phyloP scores from a whole-genome alignment of 148 eudicot species.

The Camellia lanceoleosa region DNA sequence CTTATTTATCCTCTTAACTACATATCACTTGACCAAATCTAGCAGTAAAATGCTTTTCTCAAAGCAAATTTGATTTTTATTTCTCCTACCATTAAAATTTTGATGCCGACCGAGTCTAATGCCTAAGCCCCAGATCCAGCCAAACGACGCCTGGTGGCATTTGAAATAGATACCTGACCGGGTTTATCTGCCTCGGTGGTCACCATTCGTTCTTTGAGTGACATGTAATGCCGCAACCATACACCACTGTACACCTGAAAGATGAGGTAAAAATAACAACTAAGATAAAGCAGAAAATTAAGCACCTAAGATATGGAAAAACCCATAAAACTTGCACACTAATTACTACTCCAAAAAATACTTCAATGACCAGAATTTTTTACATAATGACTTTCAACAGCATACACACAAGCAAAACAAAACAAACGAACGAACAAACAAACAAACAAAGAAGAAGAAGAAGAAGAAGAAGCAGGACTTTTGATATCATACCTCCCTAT shows the following conservation, averaged over 20 bases:
- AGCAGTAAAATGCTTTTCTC: not conserved
- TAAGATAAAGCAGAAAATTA: not conserved
- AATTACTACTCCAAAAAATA: not conserved
- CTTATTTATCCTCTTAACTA: not conserved
- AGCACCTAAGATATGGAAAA: not conserved
- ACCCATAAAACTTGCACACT: not conserved
- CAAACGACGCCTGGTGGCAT: slow-evolving; percentile 81
- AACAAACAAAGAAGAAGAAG: no score
- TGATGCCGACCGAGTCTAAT: not conserved
- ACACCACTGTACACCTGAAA: slow-evolving; percentile 80
- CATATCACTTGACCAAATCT: not conserved
- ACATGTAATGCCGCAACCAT: slow-evolving; percentile 72
- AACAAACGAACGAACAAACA: not conserved
- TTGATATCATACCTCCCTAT: no score
- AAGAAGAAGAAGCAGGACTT: not conserved
- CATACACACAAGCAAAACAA: not conserved
- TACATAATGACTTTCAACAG: not conserved
- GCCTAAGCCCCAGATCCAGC: slow-evolving; percentile 66
- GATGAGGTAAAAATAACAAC: not conserved
- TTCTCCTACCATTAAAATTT: not conserved
- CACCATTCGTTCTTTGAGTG: slow-evolving; percentile 53
- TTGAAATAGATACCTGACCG: slow-evolving; percentile 77
- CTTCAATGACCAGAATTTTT: not conserved
- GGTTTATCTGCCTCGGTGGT: slow-evolving; percentile 48
- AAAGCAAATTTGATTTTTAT: not conserved